Conservation (phyloP, 2,329 filamentous ascomycete genomes). For the Aphanoascus verrucosus region DNA sequence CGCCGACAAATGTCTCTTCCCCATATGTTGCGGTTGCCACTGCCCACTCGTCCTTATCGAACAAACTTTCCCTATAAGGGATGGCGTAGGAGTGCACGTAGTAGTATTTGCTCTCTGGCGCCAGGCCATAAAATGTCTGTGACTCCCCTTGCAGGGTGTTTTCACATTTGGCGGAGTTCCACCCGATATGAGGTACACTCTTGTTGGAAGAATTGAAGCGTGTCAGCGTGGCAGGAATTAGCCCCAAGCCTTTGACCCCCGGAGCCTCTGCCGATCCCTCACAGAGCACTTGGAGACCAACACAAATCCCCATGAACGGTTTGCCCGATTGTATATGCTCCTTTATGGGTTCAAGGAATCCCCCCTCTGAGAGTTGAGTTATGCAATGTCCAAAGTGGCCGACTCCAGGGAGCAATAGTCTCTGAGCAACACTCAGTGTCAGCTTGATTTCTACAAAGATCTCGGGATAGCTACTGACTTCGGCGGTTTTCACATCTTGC, state of each 20-base stretch:
- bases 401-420: slow-evolving; percentile 89
- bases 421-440: slow-evolving; percentile 34
- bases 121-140: slow-evolving; percentile 64
- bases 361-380: slow-evolving; percentile 66
- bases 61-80: slow-evolving; percentile 59
- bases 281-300: slow-evolving; percentile 85
- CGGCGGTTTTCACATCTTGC: slow-evolving; percentile 70
- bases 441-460: not conserved
- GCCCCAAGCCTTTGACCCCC: slow-evolving; percentile 58
- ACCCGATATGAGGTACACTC: slow-evolving; percentile 96
- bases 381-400: slow-evolving; percentile 97
- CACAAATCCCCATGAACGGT: slow-evolving; percentile 96
- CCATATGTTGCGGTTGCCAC: slow-evolving; percentile 89
- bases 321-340: slow-evolving; percentile 82
- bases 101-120: slow-evolving; percentile 85
- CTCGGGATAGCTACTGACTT: slow-evolving; percentile 46
- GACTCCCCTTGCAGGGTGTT: slow-evolving; percentile 32
- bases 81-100: slow-evolving; percentile 94
- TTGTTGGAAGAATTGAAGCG: slow-evolving; percentile 70
- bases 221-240: slow-evolving; percentile 60
- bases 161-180: slow-evolving; percentile 70
- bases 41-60: slow-evolving; percentile 76
- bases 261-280: slow-evolving; percentile 71
- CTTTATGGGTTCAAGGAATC: slow-evolving; percentile 71
- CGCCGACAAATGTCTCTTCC: slow-evolving; percentile 79